Evolutionary conservation across 176 grass and related monocot genomes (phyloP), one percentile per base, ranked within the genome.

Genomic region (Musa schizocarpa): DNA sequence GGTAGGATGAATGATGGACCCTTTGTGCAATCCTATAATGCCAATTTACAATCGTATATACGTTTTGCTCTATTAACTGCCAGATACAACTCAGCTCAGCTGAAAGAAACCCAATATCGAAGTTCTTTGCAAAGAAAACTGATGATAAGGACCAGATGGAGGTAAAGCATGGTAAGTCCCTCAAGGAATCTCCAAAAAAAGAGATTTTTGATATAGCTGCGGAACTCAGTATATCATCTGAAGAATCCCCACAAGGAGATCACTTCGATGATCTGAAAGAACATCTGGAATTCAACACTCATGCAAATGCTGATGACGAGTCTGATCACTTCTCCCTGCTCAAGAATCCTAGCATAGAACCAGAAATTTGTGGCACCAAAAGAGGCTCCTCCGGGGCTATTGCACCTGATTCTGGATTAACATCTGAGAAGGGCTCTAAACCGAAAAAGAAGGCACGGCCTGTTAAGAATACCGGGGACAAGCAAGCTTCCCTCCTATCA

Each of bases 71-170:
- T 71, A 34, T 29, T 20, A 80, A 54, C 54, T 77, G 63, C 80
- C 80, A 97, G 93, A 82, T 93, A 69, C 74, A 73, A 13, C 29
- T 88, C n/a, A 80, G 81, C 83, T 55, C 81, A 65, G 27, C 77
- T 29, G 76, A 26, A 57, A 86, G 85, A 53, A 88, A 90, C 62
- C 81, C 82, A 24, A 93, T 93, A 72, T 92, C 88, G 51, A 81
- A 82, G 11, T 97, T 97, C 72, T 97, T 97, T 52, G 63, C 50
- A n/a, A 90, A 81, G 79, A 90, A 90, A 87, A 67, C 72, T 50
- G 54, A 78, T 20, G 16, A 56, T 27, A 13, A 34, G 68, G 27
- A 72, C 22, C 72, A 82, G 65, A 52, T 74, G 72, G 74, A 65
- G 62, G 67, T 54, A 75, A 10, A 73, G 63, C 29, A 49, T 1